Evolutionary conservation across 306 rosid species (phyloP), one percentile per base, ranked within the genome.

Genomic region (Leucaena leucocephala): DNA sequence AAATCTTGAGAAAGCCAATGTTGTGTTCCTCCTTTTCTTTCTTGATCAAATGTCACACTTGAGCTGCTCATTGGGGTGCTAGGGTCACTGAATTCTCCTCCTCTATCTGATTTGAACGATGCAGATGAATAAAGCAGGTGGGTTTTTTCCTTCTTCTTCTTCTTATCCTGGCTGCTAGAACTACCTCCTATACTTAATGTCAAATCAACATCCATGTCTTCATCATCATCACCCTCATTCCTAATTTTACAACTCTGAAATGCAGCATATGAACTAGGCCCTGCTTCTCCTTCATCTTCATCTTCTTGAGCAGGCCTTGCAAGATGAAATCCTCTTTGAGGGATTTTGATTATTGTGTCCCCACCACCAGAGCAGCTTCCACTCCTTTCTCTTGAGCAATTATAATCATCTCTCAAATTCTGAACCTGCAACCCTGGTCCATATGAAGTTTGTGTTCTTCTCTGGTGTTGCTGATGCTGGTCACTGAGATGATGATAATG

Each of bases 131-230:
- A 75, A 71, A 74, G 67, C 6, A 74, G 11, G 62, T 58, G 42
- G 45, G 85, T 48, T 78, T 86, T 84, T 16, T 86, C 72, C 52
- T 68, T 80, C 52, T 68, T 80, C 52, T 68, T 78, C 83, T 83
- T 91, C 89, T 86, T 88, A 76, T 79, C 84, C 33, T 80, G 36
- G 77, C 90, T 74, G 19, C 54, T 21, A 68, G 8, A 11, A 6
- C 73, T 44, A 69, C 93, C 89, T 75, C 98, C 99, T 44, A 96
- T 91, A 78, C 98, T 93, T 76, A 96, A 83, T 75, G 97, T 89
- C 74, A 96, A 89, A 85, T 96, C 99, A 72, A 96, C 91, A 71
- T 93, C 89, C 76, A 85, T 77, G 40, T 90, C 98, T 76, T 91
- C 94, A 48, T 82, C 85, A 12, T 45, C 21, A 76, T 33, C 80